Evolutionary conservation across 345 rosid species (phyloP), one percentile per base, ranked within the genome.

Genomic region (Camelina laxa): DNA sequence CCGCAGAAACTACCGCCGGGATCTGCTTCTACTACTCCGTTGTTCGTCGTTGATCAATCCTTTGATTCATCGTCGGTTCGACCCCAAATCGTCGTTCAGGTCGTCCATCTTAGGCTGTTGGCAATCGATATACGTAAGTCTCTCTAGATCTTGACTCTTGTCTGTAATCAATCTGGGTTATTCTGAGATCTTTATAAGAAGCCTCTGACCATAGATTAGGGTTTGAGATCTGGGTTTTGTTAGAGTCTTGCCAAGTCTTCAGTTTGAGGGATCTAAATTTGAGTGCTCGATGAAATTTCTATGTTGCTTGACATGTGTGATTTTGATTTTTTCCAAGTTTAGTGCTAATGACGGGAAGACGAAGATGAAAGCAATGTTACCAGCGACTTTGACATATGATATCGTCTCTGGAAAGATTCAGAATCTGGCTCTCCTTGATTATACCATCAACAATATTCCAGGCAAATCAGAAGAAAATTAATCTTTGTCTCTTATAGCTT

Each of bases 371-470:
- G 89, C 91, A 6, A 87, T 90, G 61, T 81, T 94, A 22, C 91
- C 86, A 1, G 84, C 91, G 14, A 85, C 82, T 30, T 47, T 83
- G 16, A 81, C 91, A 2, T 31, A 88, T 33, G 96, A 90, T 59
- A 80, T 94, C 12, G 73, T 77, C 42, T 82, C 96, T 0, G 91
- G 97, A 22, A 87, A 80, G 8, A 88, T 92, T 5, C 97, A 94
- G 75, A 90, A 89, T 75, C 74, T 85, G 75, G 97, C 93, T 38
- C 83, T 95, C 65, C 78, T 90, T 16, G 87, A 87, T 72, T 95
- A 90, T 57, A 80, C 96, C 2, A 83, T 89, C 73, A 95, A 95
- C 3, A 98, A 95, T 17, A 89, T 92, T 63, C 93, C 97, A 7
- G 85, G 86, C 67, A 95, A 92, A 69, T 69, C 79, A 74, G 74